Percentiles rank a stretch among this genome's conserved stretches.
phyloP scores from a whole-genome alignment of 2,329 filamentous ascomycete genomes.

The Phoma sp. region DNA sequence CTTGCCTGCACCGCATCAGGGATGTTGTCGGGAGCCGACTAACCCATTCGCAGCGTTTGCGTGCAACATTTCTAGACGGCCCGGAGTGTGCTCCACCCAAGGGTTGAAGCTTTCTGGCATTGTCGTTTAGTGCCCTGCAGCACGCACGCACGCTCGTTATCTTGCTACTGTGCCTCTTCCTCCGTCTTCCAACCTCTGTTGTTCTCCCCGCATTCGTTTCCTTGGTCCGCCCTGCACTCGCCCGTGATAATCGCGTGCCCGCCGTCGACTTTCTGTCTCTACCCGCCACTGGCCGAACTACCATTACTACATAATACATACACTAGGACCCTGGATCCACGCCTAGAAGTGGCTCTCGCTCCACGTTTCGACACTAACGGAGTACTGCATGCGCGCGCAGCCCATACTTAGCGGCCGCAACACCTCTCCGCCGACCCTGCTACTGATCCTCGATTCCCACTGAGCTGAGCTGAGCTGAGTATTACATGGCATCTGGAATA shows the following conservation, averaged over 20 bases:
- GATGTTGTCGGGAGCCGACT: slow-evolving; percentile 8
- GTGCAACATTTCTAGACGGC: background rate
- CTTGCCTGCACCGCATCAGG: slow-evolving; percentile 11
- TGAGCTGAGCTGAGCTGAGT: slow-evolving; percentile 4
- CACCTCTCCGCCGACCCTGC: slow-evolving; percentile 2
- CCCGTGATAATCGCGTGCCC: slow-evolving; percentile 10
- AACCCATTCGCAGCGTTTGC: slow-evolving; percentile 8
- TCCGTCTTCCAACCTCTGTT: slow-evolving; percentile 3
- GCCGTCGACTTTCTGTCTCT: slow-evolving; percentile 7
- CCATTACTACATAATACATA: background rate
- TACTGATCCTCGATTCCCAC: too few species aligned
- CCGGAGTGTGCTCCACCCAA: slow-evolving; percentile 10
- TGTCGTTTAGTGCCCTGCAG: background rate
- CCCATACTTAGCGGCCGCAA: slow-evolving; percentile 12
- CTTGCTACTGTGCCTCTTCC: slow-evolving; percentile 11
- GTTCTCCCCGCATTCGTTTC: slow-evolving; percentile 11
- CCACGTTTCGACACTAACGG: slow-evolving; percentile 2
- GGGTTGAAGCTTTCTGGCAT: slow-evolving; percentile 1
- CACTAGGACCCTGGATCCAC: slow-evolving; percentile 5
- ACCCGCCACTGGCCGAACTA: slow-evolving; percentile 9
- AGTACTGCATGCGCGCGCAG: slow-evolving; percentile 17
- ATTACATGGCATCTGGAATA: slow-evolving; percentile 49
- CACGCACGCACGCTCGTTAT: slow-evolving; percentile 6
- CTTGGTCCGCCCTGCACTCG: slow-evolving; percentile 1
- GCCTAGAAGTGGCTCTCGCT: slow-evolving; percentile 5